Percentiles rank a stretch among this genome's conserved stretches.
Evolutionary conservation across 768 basidiomycete species (phyloP).

Genomic region (Boletus subparvulus): DNA sequence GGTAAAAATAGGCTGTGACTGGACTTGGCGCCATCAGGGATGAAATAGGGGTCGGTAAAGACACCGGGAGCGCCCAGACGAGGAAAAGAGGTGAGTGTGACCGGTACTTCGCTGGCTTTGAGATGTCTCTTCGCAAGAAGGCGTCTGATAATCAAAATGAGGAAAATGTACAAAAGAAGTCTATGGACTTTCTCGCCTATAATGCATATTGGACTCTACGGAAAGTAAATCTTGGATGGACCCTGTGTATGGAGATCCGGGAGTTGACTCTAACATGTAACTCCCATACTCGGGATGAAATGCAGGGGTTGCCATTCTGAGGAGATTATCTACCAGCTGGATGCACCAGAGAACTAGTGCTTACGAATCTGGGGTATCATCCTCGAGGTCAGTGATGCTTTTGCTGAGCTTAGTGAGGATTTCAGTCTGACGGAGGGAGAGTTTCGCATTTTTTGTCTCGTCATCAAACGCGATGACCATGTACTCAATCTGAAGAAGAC

Average conservation of each 20-base stretch:
- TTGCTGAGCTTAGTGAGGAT: constrained; percentile 77
- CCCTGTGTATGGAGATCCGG: constrained; percentile 92
- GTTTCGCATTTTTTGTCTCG: constrained; percentile 71
- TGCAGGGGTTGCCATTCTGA: constrained; percentile 73
- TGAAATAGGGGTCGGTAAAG: constrained; percentile 89
- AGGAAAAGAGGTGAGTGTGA: constrained; percentile 96
- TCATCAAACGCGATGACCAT: constrained; percentile 90
- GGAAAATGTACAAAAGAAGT: not conserved
- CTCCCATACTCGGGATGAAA: constrained; percentile 99
- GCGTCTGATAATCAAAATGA: constrained; percentile 51
- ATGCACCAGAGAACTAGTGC: constrained; percentile 23
- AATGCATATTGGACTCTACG: constrained; percentile 94
- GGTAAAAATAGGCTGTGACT: constrained; percentile 94
- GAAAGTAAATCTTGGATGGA: constrained; percentile 81
- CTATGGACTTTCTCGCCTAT: constrained; percentile 52
- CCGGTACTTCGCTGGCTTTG: constrained; percentile 79
- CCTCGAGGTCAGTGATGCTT: constrained; percentile 65
- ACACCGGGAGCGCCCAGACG: constrained; percentile 83
- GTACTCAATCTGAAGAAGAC: constrained; percentile 76
- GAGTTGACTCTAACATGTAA: constrained; percentile 98
- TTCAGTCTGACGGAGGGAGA: constrained; percentile 94
- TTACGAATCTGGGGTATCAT: constrained; percentile 52
- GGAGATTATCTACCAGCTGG: not conserved
- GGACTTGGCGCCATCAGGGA: constrained; percentile 72
- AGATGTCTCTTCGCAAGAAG: constrained; percentile 81